These are phyloP conservation scores for Daldinia loculata DNA, from an alignment of 495 filamentous ascomycete species.

Conservation along the genomic window DNA sequence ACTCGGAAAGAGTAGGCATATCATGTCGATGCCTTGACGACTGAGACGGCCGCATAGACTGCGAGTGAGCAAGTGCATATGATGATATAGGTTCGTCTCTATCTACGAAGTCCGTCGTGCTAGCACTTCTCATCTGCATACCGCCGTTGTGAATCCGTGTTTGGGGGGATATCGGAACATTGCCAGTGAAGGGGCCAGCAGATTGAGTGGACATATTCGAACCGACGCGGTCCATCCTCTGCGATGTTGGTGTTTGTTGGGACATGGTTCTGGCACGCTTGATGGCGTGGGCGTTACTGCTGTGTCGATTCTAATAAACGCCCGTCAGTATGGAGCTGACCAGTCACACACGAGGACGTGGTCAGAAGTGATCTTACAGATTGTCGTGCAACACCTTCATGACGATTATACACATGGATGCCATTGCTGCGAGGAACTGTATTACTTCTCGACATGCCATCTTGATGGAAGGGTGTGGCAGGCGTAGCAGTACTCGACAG, in stretches of 20 bases:
- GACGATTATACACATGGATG: slow-evolving; percentile 37
- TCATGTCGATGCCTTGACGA: slow-evolving; percentile 38
- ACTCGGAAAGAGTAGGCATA: slow-evolving; percentile 37
- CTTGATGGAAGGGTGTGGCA: slow-evolving; percentile 36
- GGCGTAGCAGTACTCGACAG: slow-evolving; percentile 38
- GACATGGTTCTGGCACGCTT: slow-evolving; percentile 49
- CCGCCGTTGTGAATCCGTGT: slow-evolving; percentile 24
- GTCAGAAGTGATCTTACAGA: slow-evolving; percentile 42
- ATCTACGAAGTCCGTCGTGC: slow-evolving; percentile 36
- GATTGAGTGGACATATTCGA: slow-evolving; percentile 46
- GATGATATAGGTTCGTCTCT: slow-evolving; percentile 33
- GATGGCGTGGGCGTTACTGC: slow-evolving; percentile 37
- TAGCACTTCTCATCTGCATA: slow-evolving; percentile 33
- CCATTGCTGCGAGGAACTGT: slow-evolving; percentile 47
- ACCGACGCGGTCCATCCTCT: slow-evolving; percentile 45
- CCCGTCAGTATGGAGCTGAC: slow-evolving; percentile 38
- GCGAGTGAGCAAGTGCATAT: slow-evolving; percentile 33
- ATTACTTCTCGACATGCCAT: slow-evolving; percentile 47
- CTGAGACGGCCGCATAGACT: slow-evolving; percentile 39
- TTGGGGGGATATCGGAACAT: slow-evolving; percentile 39
- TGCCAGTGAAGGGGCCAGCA: slow-evolving; percentile 43
- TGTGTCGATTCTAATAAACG: slow-evolving; percentile 37
- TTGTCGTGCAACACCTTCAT: slow-evolving; percentile 36
- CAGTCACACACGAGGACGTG: slow-evolving; percentile 24
- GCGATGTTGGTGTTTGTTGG: slow-evolving; percentile 41